Evolutionary conservation across 1,284 basidiomycete species (phyloP).

Genomic region (Tilletia walkeri): DNA sequence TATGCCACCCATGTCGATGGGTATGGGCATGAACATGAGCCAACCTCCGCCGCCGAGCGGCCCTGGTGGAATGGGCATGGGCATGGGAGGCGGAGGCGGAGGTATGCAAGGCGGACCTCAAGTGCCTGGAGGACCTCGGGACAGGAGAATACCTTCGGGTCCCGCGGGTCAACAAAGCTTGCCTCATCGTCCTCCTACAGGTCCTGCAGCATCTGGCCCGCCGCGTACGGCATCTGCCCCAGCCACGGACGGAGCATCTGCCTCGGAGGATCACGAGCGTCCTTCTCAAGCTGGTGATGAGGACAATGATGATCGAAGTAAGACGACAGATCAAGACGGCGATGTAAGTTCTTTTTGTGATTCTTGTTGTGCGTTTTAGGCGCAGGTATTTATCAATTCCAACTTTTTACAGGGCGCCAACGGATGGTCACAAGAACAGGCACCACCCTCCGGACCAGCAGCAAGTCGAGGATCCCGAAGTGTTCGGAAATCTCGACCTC

Average conservation of each 20-base stretch:
- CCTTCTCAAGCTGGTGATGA: too few relatives aligned
- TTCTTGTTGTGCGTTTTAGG: background rate
- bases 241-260: constrained; percentile 13
- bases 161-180: constrained; percentile 17
- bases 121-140: constrained; percentile 4
- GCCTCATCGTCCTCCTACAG: background rate
- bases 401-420: background rate
- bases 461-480: background rate
- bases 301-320: too few relatives aligned
- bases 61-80: constrained; percentile 15
- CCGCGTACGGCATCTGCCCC: background rate
- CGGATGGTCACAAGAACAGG: background rate
- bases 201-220: background rate
- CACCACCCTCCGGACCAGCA: background rate
- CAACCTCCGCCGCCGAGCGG: too few relatives aligned
- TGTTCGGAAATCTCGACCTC: background rate
- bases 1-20: constrained; percentile 30
- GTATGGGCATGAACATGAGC: constrained; percentile 13
- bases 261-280: too few relatives aligned
- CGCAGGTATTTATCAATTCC: background rate
- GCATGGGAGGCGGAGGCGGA: background rate
- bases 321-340: background rate
- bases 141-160: constrained; percentile 8
- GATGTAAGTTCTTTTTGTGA: background rate
- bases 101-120: constrained; percentile 18